Conservation (phyloP, 73 alveolate species). For the Stentor coeruleus region DNA sequence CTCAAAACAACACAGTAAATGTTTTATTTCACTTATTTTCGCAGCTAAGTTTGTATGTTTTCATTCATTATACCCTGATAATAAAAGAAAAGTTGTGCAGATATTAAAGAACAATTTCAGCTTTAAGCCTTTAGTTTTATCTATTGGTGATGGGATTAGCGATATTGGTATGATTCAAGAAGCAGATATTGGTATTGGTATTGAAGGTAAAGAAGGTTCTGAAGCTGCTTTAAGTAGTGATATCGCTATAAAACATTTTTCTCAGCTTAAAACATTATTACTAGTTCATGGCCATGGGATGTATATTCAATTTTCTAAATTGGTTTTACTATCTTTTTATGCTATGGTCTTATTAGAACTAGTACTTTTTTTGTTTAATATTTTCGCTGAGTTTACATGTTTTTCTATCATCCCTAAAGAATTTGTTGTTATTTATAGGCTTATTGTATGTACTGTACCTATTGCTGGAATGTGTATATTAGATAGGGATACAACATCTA, state of each 20-base stretch:
- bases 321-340: not conserved
- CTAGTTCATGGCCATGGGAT: not conserved
- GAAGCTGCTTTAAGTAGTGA: not conserved
- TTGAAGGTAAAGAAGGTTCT: not conserved
- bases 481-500: not conserved
- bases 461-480: not conserved
- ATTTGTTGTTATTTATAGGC: not conserved
- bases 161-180: conserved; percentile 19
- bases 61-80: not conserved
- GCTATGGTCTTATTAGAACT: not conserved
- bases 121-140: not conserved
- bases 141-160: conserved; percentile 13
- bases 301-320: not conserved
- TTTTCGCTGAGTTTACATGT: not conserved
- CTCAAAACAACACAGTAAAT: not conserved
- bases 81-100: not conserved
- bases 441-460: not conserved
- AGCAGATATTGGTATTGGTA: not conserved
- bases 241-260: not conserved
- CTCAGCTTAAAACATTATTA: not conserved
- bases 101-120: not conserved
- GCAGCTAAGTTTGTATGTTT: not conserved
- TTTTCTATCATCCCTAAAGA: not conserved
- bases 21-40: not conserved
- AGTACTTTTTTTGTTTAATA: not conserved